A percentile compares a stretch with the other conserved stretches of the same genome.
These are phyloP conservation scores for Iodosphaeria phyllophila DNA, from an alignment of 2,329 filamentous ascomycete genomes.

Conservation along the genomic window DNA sequence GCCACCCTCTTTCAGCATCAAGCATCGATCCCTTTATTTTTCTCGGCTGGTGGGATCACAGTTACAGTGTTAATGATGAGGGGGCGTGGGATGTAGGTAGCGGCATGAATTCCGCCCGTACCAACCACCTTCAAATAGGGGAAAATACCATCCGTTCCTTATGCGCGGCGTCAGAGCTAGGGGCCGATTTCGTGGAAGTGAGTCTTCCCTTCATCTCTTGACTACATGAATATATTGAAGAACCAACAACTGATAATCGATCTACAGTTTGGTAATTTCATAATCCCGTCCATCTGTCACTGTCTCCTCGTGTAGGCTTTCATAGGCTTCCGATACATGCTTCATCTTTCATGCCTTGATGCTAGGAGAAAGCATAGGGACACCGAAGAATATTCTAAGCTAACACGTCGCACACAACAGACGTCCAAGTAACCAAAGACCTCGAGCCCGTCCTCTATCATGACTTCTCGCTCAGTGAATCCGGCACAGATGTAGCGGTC, in stretches of 20 bases:
- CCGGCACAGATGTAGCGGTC: constrained; percentile 19
- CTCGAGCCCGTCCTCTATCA: constrained; percentile 20
- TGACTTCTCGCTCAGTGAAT: constrained; percentile 21
- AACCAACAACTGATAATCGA: neutral
- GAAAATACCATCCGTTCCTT: constrained; percentile 1
- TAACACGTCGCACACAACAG: constrained; percentile 7
- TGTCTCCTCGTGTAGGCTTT: too few relatives aligned
- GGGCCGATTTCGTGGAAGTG: constrained; percentile 10
- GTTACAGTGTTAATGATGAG: neutral
- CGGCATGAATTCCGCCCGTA: too few relatives aligned
- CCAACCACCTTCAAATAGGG: constrained; percentile 1
- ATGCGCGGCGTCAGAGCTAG: too few relatives aligned
- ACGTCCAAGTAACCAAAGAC: constrained; percentile 22
- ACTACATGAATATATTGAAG: neutral
- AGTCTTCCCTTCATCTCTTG: neutral
- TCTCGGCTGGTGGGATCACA: neutral
- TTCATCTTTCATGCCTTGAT: too few relatives aligned
- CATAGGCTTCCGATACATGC: too few relatives aligned
- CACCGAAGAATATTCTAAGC: too few relatives aligned
- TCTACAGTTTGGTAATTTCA: neutral
- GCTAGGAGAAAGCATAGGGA: too few relatives aligned
- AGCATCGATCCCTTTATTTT: neutral
- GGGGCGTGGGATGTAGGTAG: too few relatives aligned
- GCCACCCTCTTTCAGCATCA: neutral
- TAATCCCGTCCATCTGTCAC: too few relatives aligned